Percentiles rank a stretch among this genome's conserved stretches.
Conservation (phyloP, 2,329 filamentous ascomycete genomes). For the Periglandula ipomoeae region DNA sequence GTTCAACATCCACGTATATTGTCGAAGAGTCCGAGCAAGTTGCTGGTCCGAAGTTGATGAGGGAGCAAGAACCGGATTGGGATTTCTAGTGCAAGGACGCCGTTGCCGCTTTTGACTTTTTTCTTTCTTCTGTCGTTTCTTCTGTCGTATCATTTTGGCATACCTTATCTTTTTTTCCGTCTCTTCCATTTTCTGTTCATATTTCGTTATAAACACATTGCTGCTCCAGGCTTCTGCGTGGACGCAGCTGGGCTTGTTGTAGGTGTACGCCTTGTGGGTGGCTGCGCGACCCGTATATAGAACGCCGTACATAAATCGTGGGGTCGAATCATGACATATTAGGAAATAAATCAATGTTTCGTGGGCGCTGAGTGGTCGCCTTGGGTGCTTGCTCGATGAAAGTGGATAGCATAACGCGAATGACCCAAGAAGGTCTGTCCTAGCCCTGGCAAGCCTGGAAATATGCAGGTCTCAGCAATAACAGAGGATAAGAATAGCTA, state of each 20-base stretch:
- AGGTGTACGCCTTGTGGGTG: neutral
- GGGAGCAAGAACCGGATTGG: constrained; percentile 32
- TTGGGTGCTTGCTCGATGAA: neutral
- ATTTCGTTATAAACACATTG: neutral
- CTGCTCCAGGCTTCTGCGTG: neutral
- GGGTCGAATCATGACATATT: neutral
- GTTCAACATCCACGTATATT: constrained; percentile 32
- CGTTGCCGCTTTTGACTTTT: neutral
- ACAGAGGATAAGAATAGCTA: neutral
- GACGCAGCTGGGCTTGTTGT: no score
- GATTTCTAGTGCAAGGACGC: constrained; percentile 17
- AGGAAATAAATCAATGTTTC: neutral
- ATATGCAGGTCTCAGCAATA: neutral
- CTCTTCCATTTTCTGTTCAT: neutral
- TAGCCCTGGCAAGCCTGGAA: neutral
- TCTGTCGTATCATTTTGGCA: no score
- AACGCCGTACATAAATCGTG: neutral
- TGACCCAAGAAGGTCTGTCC: neutral
- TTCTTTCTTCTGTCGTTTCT: neutral
- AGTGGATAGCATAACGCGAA: neutral
- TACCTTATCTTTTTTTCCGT: neutral
- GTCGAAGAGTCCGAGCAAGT: constrained; percentile 34
- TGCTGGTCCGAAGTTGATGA: constrained; percentile 32
- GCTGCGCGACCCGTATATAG: neutral
- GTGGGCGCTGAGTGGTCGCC: neutral